These are phyloP conservation scores for Aspergillus asperescens DNA, from an alignment of 495 filamentous ascomycete genomes.

Conservation along the genomic window DNA sequence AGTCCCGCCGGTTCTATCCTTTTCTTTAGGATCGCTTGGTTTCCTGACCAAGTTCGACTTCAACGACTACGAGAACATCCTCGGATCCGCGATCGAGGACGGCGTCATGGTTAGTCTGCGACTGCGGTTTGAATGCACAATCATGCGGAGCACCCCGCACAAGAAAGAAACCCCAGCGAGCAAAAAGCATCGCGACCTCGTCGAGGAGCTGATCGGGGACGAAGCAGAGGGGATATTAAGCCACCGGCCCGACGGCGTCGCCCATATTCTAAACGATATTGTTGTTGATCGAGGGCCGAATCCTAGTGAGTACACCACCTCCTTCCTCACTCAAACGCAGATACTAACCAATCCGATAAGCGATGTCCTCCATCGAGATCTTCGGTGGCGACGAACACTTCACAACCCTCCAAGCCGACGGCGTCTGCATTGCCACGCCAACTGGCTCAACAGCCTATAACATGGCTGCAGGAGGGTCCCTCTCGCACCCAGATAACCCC, in stretches of 20 bases:
- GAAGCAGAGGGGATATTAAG: conserved; percentile 74
- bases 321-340: background rate
- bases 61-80: conserved; percentile 60
- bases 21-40: conserved; percentile 84
- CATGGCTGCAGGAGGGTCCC: conserved; percentile 87
- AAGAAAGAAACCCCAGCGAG: conserved; percentile 20
- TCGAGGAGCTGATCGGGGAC: conserved; percentile 83
- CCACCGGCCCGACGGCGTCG: conserved; percentile 72
- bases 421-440: conserved; percentile 84
- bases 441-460: conserved; percentile 97
- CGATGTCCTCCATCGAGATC: conserved; percentile 81
- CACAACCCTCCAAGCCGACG: conserved; percentile 81
- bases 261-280: conserved; percentile 87
- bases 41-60: conserved; percentile 98
- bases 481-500: conserved; percentile 95
- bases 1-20: conserved; percentile 88
- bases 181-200: conserved; percentile 56
- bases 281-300: conserved; percentile 91
- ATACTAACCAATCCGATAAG: conserved; percentile 42
- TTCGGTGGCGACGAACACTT: conserved; percentile 96
- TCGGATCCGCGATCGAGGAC: conserved; percentile 68
- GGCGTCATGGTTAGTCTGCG: conserved; percentile 86
- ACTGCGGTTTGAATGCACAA: conserved; percentile 86
- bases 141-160: conserved; percentile 71
- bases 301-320: conserved; percentile 54